Evolutionary conservation across 176 grass and related monocot genomes (phyloP).

Genomic region (Musa schizocarpa): DNA sequence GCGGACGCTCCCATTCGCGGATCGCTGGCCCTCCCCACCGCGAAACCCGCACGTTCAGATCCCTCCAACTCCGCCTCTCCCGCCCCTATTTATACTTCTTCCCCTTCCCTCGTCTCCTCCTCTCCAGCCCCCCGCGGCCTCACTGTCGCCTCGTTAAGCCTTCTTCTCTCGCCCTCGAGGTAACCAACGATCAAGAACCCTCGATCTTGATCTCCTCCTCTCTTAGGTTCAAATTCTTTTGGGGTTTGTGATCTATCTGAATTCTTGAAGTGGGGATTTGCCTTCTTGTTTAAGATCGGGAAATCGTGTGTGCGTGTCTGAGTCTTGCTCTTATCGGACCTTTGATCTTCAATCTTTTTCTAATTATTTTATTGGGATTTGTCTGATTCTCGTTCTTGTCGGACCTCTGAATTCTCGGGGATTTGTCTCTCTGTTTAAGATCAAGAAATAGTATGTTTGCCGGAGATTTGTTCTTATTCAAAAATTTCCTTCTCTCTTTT

Average conservation of each 20-base stretch:
- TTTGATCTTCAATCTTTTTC: neutral
- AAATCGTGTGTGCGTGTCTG: neutral
- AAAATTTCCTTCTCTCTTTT: neutral
- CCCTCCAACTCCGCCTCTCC: neutral
- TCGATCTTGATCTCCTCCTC: too few relatives aligned
- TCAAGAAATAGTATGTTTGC: neutral
- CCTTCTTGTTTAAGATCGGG: neutral
- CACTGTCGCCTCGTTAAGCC: neutral
- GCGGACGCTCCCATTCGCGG: too few relatives aligned
- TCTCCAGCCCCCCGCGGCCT: neutral
- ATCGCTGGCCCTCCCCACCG: too few relatives aligned
- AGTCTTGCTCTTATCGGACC: neutral
- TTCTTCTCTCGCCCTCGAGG: neutral
- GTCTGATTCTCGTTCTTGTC: neutral
- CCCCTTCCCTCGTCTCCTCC: neutral
- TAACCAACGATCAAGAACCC: neutral
- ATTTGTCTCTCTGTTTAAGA: neutral
- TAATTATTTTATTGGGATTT: neutral
- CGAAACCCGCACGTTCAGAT: too few relatives aligned
- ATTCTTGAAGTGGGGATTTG: neutral
- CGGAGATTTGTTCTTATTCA: neutral
- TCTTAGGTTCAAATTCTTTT: neutral
- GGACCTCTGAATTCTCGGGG: neutral
- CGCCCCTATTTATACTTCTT: too few relatives aligned
- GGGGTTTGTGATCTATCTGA: neutral